Evolutionary conservation across 768 basidiomycete species (phyloP), one percentile per base, ranked within the genome.

Genomic region (Pleurotus giganteus): DNA sequence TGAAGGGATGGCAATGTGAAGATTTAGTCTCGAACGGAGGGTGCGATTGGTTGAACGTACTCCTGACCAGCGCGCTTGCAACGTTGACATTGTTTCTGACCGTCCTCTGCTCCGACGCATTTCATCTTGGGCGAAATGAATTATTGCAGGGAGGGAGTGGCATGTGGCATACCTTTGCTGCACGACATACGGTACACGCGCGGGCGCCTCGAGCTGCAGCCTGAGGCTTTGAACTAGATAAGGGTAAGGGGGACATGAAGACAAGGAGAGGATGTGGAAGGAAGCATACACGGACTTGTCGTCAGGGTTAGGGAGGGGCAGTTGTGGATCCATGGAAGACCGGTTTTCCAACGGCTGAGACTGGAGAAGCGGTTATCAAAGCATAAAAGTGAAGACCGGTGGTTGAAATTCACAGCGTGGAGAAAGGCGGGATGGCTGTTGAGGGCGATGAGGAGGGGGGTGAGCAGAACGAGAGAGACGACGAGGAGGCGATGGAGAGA

Each of bases 91-190:
- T 81, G 83, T 62, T 84, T 85, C 58, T 83, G 78, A 56, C 90
- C 89, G 63, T 93, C 90, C 66, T 94, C 91, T 47, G 91, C 88
- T 42, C 89, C 91, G 56, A 93, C 90, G 63, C 91, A 94, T 69
- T 92, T 91, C 91, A 94, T 94, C 91, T 93, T 15, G 56, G 27
- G 53, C 52, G 31, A 57, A 57, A 62, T 50, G 56, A 59, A n/a
- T n/a, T n/a, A 53, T 47, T 43, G 60, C 51, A 54, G 56, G 50
- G 52, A 57, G 31, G 57, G 55, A 53, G 36, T 58, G 32, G 47
- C 55, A 42, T 59, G 50, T 19, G 50, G 56, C 59, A 50, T 60
- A 86, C 91, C 82, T 93, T 93, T 58, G 91, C 90, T 51, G 83
- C 80, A 41, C 90, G 84, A 69, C 91, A 94, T 61, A 91, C 89